Conservation (phyloP, 352 stramenopile genomes). For the Aphanomyces astaci region DNA sequence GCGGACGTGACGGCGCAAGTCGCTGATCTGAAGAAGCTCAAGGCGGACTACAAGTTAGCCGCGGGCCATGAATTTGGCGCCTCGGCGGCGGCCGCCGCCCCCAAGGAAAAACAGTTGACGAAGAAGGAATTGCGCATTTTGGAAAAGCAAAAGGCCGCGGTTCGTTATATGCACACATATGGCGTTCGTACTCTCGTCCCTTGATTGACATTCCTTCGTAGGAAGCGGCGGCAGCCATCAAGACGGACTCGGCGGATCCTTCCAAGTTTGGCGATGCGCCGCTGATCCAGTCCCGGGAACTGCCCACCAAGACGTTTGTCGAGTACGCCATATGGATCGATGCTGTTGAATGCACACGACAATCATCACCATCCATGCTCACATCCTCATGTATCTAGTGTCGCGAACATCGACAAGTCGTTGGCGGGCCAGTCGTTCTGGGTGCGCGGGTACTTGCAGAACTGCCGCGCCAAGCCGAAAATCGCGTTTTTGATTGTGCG, state of each 20-base stretch:
- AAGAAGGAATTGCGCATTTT: slow-evolving; percentile 88
- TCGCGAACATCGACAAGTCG: slow-evolving; percentile 67
- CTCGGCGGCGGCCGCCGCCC: slow-evolving; percentile 24
- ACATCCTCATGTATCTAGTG: slow-evolving; percentile 43
- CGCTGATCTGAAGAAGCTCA: slow-evolving; percentile 13
- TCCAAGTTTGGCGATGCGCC: slow-evolving; percentile 81
- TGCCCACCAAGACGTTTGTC: slow-evolving; percentile 65
- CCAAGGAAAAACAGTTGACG: slow-evolving; percentile 77
- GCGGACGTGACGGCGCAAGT: slow-evolving; percentile 9
- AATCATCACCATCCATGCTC: too few species aligned
- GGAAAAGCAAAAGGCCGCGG: slow-evolving; percentile 73
- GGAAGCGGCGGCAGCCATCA: slow-evolving; percentile 35
- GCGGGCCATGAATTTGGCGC: slow-evolving; percentile 28
- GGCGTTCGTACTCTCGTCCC: too few species aligned
- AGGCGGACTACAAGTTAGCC: slow-evolving; percentile 2
- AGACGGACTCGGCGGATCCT: slow-evolving; percentile 30
- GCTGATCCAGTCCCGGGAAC: slow-evolving; percentile 86
- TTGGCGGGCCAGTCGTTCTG: slow-evolving; percentile 87
- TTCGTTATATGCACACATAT: slow-evolving; percentile 24
- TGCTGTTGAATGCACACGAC: too few species aligned
- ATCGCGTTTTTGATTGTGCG: slow-evolving; percentile 96
- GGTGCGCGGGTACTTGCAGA: slow-evolving; percentile 93
- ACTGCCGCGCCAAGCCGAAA: slow-evolving; percentile 89
- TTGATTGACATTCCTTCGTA: too few species aligned
- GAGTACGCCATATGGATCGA: slow-evolving; percentile 37